Percentiles rank a stretch among this genome's conserved stretches.
These are phyloP conservation scores for Chytriomyces hyalinus DNA, from an alignment of 192 early-diverging fungal genomes.

Conservation along the genomic window DNA sequence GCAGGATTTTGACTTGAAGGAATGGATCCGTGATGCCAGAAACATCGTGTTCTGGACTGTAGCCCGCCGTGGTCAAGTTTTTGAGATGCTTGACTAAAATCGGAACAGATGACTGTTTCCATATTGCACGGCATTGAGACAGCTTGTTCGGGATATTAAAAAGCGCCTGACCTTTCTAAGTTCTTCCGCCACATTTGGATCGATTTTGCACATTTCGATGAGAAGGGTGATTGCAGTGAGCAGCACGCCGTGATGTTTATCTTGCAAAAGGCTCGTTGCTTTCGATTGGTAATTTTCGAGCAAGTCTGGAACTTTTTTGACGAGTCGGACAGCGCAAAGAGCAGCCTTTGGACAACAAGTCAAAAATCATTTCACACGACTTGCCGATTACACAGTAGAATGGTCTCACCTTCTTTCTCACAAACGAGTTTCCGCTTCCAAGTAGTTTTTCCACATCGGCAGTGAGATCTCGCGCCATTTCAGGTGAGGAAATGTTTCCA, in stretches of 20 bases:
- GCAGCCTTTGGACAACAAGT: constrained; percentile 68
- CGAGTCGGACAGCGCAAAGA: constrained; percentile 88
- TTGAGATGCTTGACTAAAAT: constrained; percentile 87
- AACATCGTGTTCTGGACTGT: constrained; percentile 94
- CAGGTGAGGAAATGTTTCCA: constrained; percentile 94
- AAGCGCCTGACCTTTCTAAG: constrained; percentile 67
- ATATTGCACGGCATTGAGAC: not conserved
- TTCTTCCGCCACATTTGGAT: constrained; percentile 68
- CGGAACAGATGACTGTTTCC: constrained; percentile 62
- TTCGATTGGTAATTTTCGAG: constrained; percentile 80
- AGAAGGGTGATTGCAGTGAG: constrained; percentile 89
- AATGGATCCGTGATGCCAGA: constrained; percentile 97
- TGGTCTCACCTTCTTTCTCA: constrained; percentile 86
- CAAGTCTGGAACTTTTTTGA: constrained; percentile 92
- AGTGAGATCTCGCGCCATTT: constrained; percentile 93
- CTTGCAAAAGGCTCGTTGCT: constrained; percentile 76
- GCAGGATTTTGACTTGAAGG: constrained; percentile 91
- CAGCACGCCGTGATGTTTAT: constrained; percentile 95
- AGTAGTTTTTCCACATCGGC: constrained; percentile 93
- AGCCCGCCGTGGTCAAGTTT: constrained; percentile 82
- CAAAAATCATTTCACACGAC: not conserved
- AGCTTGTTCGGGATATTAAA: not conserved
- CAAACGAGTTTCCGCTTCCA: constrained; percentile 88
- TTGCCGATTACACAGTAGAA: not conserved
- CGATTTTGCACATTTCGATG: constrained; percentile 84